A percentile compares a stretch with the other conserved stretches of the same genome.
Evolutionary conservation across 352 stramenopile genomes (phyloP).

Genomic region (Globisporangium abappressorium): DNA sequence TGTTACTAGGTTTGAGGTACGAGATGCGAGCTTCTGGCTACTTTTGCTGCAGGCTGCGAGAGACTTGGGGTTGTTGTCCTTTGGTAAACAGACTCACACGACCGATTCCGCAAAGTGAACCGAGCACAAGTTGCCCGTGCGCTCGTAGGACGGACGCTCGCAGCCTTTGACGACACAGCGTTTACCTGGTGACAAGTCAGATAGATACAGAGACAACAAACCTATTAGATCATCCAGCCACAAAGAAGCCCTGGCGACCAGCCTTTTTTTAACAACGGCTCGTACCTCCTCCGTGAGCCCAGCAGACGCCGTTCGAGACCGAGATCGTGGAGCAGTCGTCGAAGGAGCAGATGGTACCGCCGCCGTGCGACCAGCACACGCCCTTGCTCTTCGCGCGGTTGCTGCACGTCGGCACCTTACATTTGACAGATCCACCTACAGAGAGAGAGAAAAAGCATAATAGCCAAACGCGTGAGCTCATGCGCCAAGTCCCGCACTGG

Average conservation of each 20-base stretch:
- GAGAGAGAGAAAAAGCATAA: not conserved
- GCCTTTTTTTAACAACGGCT: no score
- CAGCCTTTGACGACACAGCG: conserved; percentile 16
- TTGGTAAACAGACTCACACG: not conserved
- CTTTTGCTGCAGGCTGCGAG: no score
- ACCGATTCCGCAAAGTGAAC: conserved; percentile 33
- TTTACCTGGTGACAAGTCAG: conserved; percentile 3
- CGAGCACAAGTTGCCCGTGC: conserved; percentile 45
- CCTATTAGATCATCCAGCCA: no score
- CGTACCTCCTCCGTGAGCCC: conserved; percentile 26
- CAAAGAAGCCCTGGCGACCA: no score
- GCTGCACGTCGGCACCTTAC: conserved; percentile 40
- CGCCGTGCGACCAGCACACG: conserved; percentile 57
- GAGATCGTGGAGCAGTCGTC: conserved; percentile 40
- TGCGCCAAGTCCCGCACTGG: not conserved
- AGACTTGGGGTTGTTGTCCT: no score
- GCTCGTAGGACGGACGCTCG: conserved; percentile 43
- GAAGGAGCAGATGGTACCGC: conserved; percentile 43
- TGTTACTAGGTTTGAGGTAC: no score
- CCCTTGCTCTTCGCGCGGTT: conserved; percentile 59
- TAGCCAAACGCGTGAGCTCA: not conserved
- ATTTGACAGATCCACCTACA: conserved; percentile 43
- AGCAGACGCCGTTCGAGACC: conserved; percentile 59
- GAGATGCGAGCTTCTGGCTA: no score
- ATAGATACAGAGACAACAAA: no score